phyloP scores from a whole-genome alignment of 352 stramenopile genomes.

The Pythium sp. region DNA sequence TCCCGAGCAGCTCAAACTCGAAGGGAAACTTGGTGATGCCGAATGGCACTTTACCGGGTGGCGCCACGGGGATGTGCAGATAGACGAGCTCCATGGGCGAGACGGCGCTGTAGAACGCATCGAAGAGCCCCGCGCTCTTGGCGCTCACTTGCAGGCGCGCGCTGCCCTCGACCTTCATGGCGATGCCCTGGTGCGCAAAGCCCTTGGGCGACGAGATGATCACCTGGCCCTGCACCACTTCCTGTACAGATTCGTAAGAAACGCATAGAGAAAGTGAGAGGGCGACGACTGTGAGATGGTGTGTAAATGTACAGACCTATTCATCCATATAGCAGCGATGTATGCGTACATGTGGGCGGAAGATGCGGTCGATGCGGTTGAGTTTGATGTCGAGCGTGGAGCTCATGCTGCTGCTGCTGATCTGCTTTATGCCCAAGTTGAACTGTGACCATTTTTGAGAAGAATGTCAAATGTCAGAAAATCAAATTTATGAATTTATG shows the following conservation, averaged over 20 bases:
- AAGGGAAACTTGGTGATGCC: conserved; percentile 89
- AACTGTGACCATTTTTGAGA: neutral
- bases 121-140: conserved; percentile 77
- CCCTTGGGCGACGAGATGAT: conserved; percentile 84
- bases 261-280: neutral
- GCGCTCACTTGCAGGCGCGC: conserved; percentile 79
- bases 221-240: conserved; percentile 82
- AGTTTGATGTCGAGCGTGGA: conserved; percentile 85
- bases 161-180: conserved; percentile 83
- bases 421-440: neutral
- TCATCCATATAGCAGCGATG: neutral
- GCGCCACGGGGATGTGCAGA: conserved; percentile 74
- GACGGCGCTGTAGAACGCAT: conserved; percentile 82
- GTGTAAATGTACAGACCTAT: neutral
- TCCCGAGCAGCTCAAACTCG: conserved; percentile 78
- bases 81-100: conserved; percentile 78
- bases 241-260: conserved; percentile 25
- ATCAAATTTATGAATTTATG: too few relatives aligned
- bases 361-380: conserved; percentile 84
- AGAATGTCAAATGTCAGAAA: neutral
- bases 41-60: conserved; percentile 66
- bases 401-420: conserved; percentile 37
- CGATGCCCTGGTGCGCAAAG: conserved; percentile 78
- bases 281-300: neutral
- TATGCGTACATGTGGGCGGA: conserved; percentile 65